Conservation (phyloP, 2,329 filamentous ascomycete species). For the Penicillium glabrum region DNA sequence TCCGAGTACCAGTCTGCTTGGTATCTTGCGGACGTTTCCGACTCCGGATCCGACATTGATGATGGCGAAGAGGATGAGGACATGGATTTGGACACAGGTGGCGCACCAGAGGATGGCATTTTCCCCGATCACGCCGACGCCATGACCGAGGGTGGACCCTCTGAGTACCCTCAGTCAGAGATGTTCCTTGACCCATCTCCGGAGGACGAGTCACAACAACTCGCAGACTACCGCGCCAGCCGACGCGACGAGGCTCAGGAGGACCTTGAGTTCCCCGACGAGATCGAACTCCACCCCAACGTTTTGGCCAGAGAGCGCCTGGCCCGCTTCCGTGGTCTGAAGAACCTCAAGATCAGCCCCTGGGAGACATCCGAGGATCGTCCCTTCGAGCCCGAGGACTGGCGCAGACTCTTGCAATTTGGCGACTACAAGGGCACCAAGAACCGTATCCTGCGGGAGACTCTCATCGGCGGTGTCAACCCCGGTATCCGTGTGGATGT, state of each 20-base stretch:
- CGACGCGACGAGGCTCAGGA: constrained; percentile 81
- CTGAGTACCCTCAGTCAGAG: constrained; percentile 91
- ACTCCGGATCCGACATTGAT: constrained; percentile 81
- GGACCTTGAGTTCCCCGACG: constrained; percentile 93
- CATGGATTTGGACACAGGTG: constrained; percentile 54
- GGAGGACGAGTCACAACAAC: constrained; percentile 78
- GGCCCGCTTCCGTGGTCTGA: constrained; percentile 83
- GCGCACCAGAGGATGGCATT: constrained; percentile 78
- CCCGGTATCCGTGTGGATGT: constrained; percentile 82
- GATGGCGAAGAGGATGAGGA: constrained; percentile 64
- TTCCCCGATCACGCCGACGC: constrained; percentile 55
- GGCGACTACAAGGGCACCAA: constrained; percentile 86
- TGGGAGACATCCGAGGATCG: constrained; percentile 90
- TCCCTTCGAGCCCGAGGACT: constrained; percentile 84
- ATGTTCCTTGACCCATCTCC: constrained; percentile 79
- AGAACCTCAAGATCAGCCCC: constrained; percentile 80
- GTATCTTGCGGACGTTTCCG: constrained; percentile 81
- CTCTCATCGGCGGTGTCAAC: constrained; percentile 81
- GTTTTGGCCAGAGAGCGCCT: constrained; percentile 83
- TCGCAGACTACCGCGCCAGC: constrained; percentile 76
- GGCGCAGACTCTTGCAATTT: constrained; percentile 80
- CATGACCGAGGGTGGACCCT: constrained; percentile 74
- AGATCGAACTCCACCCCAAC: constrained; percentile 89
- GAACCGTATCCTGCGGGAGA: constrained; percentile 74
- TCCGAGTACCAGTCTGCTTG: constrained; percentile 93